These are phyloP conservation scores for Endocalyx cinctus DNA, from an alignment of 2,329 filamentous ascomycete species.

Conservation along the genomic window DNA sequence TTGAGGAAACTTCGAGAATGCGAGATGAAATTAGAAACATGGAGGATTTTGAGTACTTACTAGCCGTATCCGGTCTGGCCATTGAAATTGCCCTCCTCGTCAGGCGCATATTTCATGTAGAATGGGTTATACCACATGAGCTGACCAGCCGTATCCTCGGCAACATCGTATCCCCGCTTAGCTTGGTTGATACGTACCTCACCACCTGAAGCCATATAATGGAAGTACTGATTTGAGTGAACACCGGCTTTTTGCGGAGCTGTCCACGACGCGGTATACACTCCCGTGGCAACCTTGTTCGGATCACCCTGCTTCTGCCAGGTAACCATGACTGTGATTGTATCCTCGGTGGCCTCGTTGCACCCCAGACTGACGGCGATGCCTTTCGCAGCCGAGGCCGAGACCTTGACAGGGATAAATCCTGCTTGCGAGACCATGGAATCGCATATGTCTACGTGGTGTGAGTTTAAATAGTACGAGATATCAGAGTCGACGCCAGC, in stretches of 20 bases:
- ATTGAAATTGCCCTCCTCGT: slow-evolving; percentile 91
- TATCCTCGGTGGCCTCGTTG: slow-evolving; percentile 79
- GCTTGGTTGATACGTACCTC: slow-evolving; percentile 90
- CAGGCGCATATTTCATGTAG: slow-evolving; percentile 91
- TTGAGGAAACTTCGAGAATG: too few species aligned
- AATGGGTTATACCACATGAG: slow-evolving; percentile 91
- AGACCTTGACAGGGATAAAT: slow-evolving; percentile 74
- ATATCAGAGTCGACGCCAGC: slow-evolving; percentile 90
- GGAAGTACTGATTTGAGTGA: slow-evolving; percentile 97
- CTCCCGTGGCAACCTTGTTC: slow-evolving; percentile 71
- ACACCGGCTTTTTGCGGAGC: slow-evolving; percentile 88
- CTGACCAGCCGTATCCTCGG: slow-evolving; percentile 68
- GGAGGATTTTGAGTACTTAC: too few species aligned
- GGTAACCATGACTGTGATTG: slow-evolving; percentile 83
- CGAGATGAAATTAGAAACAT: too few species aligned
- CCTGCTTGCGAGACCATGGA: slow-evolving; percentile 74
- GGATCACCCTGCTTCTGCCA: slow-evolving; percentile 73
- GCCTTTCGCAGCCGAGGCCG: slow-evolving; percentile 71
- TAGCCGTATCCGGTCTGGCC: slow-evolving; percentile 92
- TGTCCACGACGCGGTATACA: slow-evolving; percentile 94
- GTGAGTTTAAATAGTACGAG: slow-evolving; percentile 92
- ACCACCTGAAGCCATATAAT: slow-evolving; percentile 80
- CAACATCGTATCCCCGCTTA: slow-evolving; percentile 90
- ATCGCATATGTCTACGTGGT: slow-evolving; percentile 90
- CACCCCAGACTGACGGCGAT: slow-evolving; percentile 77